Conservation (phyloP, 768 basidiomycete species). For the Fomitopsis serialis region DNA sequence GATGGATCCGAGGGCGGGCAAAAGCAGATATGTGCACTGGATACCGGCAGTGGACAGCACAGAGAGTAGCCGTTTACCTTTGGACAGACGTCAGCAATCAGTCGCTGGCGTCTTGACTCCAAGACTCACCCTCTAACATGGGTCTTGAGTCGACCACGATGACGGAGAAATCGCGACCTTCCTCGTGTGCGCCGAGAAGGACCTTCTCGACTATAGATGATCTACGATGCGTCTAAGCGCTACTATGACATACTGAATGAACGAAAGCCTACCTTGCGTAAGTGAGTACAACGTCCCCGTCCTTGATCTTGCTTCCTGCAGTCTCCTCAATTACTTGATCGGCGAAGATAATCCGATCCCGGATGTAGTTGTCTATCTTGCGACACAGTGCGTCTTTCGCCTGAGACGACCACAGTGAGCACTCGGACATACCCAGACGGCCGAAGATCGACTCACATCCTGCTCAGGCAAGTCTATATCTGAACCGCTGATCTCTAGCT, state of each 20-base stretch:
- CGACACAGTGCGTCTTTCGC: constrained; percentile 81
- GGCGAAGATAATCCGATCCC: constrained; percentile 88
- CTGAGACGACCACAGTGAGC: constrained; percentile 32
- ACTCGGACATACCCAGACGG: constrained; percentile 3
- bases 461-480: constrained; percentile 94
- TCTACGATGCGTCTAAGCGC: constrained; percentile 34
- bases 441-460: constrained; percentile 52
- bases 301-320: constrained; percentile 89
- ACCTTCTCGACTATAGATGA: constrained; percentile 94
- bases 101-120: not conserved
- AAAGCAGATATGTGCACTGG: constrained; percentile 86
- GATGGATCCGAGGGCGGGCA: constrained; percentile 76
- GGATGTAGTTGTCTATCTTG: constrained; percentile 90
- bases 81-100: not conserved
- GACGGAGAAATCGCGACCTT: constrained; percentile 79
- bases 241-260: not conserved
- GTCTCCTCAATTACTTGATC: constrained; percentile 89
- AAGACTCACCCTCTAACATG: constrained; percentile 70
- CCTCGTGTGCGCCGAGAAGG: constrained; percentile 67
- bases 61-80: constrained; percentile 76
- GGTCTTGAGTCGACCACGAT: constrained; percentile 95
- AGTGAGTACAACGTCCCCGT: constrained; percentile 88
- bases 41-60: constrained; percentile 66
- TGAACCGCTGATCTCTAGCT: constrained; percentile 88
- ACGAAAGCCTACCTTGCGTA: constrained; percentile 68